Base-by-base conservation (phyloP, 768 basidiomycete genomes). In the Arthromyces matolae region DNA sequence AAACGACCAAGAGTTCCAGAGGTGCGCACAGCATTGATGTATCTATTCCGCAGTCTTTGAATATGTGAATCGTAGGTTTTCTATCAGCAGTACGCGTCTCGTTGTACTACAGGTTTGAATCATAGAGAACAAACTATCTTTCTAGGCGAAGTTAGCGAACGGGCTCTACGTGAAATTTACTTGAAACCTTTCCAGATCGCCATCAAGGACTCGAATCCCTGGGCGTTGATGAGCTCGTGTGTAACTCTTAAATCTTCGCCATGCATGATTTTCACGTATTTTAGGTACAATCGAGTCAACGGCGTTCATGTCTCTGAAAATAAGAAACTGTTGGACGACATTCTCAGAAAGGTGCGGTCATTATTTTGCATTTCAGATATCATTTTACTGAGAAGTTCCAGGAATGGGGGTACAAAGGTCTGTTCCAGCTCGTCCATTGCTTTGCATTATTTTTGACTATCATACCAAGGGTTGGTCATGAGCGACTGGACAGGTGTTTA, bases 331-430 rank as follows among this genome's bases (percentile, higher is more conserved):
- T 53, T 85, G 14, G 61, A 78, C 10, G 75, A 76, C 50, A 71
- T 85, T 28, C 61, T 86, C 14, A 69, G 80, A 28, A 72, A 75
- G 56, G 76, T 69, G 23, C 51, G 29, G 16, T 28, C 24, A 16
- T 27, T 14, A 1, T 29, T 32, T 13, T 28, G 28, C 41, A 16
- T 0, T 25, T 22, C 14, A 8, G 4, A 20, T 47, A 18, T 33
- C 4, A 22, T 16, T 35, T n/a, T 22, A 29, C 19, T 42, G 14
- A 9, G 14, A 14, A 33, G 3, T 33, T 44, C 9, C 22, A 78
- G 67, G 83, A 86, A 72, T 86, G 83, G 83, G 77, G 73, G 3
- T 84, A 67, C 54, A 64, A 80, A 58, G 83, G 72, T 64, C 45
- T 5, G 43, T n/a, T 25, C 8, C 7, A 9, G 9, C 9, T 33